Base-by-base conservation (phyloP, 2,329 filamentous ascomycete species). In the Botrytis squamosa region DNA sequence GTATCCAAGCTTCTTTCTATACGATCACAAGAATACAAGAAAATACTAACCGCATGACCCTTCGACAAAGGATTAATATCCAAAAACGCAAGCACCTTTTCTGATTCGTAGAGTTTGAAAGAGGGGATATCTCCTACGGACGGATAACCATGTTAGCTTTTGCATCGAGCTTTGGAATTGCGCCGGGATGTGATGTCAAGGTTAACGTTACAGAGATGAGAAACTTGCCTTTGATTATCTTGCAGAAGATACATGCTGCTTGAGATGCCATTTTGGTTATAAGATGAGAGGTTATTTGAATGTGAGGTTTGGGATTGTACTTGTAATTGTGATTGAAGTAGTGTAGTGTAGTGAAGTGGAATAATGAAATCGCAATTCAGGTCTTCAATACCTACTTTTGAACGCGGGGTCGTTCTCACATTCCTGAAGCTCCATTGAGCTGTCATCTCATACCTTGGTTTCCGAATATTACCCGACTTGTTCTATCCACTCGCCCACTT, bases 41-140 rank as follows among this genome's bases (percentile, higher is more conserved):
- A 65, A 29, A 12, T 57, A 83, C 90, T 80, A 87, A 98, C 95
- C 77, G 95, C 93, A 81, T 99, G 96, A 73, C 96, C 96, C 81
- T 89, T 89, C 83, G 91, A 94, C 36, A 98, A 85, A 6, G 96
- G 96, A 77, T 94, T 91, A 84, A 99, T 98, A 83, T 99, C 96
- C 77, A 99, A 92, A 83, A 99, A 99, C 16, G 96, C 96, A 76
- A 97, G 87, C 64, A 95, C 93, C 85, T 95, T 97, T 55, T 97
- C 93, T 80, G 89, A 96, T 85, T 99, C 96, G 82, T 93, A 95
- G 84, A 99, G 91, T 88, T 98, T 99, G 87, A 98, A 92, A 79
- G 90, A 95, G 67, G 96, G 96, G 83, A 99, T 98, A 75, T 98
- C 95, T 77, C 95, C 95, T 98, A 79, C 64, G 71, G 52, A 10